phyloP scores from a whole-genome alignment of 1,139 yeast genomes.

The Blastobotrys apis region DNA sequence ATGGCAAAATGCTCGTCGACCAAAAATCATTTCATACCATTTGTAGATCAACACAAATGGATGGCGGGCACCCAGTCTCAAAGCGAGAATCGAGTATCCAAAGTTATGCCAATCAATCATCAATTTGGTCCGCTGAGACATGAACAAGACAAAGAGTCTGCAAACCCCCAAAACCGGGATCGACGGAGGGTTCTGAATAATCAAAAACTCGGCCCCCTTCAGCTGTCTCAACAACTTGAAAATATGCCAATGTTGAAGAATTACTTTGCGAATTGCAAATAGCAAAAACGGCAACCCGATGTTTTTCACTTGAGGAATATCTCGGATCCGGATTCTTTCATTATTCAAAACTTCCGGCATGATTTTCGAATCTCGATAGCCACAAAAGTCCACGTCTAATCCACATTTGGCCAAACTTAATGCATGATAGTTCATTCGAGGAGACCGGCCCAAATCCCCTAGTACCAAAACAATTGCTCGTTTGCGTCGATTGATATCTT shows the following conservation, averaged over 20 bases:
- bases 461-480: slow-evolving; percentile 74
- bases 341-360: slow-evolving; percentile 28
- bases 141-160: slow-evolving; percentile 49
- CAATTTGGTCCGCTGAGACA: slow-evolving; percentile 57
- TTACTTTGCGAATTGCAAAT: slow-evolving; percentile 59
- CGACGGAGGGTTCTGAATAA: slow-evolving; percentile 88
- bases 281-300: slow-evolving; percentile 49
- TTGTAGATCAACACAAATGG: slow-evolving; percentile 59
- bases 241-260: slow-evolving; percentile 50
- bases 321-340: slow-evolving; percentile 29
- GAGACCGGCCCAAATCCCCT: slow-evolving; percentile 95
- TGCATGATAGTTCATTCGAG: slow-evolving; percentile 92
- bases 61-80: slow-evolving; percentile 54
- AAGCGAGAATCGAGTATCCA: slow-evolving; percentile 75
- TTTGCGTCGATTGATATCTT: slow-evolving; percentile 34
- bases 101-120: slow-evolving; percentile 96
- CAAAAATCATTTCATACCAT: slow-evolving; percentile 42
- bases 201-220: slow-evolving; percentile 61
- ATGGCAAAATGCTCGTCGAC: slow-evolving; percentile 62
- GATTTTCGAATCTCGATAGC: slow-evolving; percentile 54
- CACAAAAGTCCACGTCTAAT: slow-evolving; percentile 77
- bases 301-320: slow-evolving; percentile 46
- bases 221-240: slow-evolving; percentile 47
- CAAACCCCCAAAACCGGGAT: slow-evolving; percentile 72
- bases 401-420: slow-evolving; percentile 65